Conservation (phyloP, 257 asterid species). For the Solanum sejunctum region DNA sequence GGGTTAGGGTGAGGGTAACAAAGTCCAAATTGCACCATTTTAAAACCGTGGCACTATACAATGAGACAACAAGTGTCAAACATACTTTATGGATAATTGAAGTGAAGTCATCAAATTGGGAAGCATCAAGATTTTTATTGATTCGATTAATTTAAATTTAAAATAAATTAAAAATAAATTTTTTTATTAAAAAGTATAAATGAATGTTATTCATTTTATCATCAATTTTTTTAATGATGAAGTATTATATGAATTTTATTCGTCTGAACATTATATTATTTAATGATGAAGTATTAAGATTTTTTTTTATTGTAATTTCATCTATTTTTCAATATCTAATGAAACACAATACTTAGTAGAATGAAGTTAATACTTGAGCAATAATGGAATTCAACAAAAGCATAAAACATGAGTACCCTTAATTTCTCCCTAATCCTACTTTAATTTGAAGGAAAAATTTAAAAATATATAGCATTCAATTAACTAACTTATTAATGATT, state of each 20-base stretch:
- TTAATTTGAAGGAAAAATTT: too few relatives aligned
- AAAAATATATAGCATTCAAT: too few relatives aligned
- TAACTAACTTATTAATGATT: too few relatives aligned
- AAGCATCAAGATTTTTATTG: neutral
- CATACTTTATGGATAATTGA: neutral
- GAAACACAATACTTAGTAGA: too few relatives aligned
- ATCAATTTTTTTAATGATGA: neutral
- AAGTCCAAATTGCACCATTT: neutral
- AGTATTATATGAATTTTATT: neutral
- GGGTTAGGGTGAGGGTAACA: neutral
- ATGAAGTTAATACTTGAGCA: too few relatives aligned
- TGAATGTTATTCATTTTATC: neutral
- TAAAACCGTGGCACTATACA: neutral
- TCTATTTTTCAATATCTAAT: fast-evolving
- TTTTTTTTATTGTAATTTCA: neutral
- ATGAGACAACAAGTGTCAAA: neutral
- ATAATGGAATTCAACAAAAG: too few relatives aligned
- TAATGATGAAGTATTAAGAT: neutral
- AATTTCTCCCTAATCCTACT: neutral
- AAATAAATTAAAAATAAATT: too few relatives aligned
- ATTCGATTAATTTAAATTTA: neutral
- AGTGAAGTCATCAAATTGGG: neutral
- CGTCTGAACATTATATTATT: neutral
- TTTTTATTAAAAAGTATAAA: too few relatives aligned
- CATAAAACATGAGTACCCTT: too few relatives aligned